phyloP scores from a whole-genome alignment of 2,329 filamentous ascomycete species.

The Cladophialophora chaetospira region DNA sequence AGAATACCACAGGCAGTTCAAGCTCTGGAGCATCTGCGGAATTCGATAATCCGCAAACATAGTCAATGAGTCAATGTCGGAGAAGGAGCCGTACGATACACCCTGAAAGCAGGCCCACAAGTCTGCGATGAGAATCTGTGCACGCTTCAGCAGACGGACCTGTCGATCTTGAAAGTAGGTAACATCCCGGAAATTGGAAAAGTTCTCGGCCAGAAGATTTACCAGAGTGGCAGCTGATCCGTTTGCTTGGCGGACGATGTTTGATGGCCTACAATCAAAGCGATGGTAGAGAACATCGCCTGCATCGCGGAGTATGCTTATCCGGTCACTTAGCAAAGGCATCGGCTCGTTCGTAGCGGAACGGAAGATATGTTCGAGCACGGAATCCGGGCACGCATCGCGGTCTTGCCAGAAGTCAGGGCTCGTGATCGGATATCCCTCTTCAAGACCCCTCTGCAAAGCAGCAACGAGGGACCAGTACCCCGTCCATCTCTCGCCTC shows the following conservation, averaged over 20 bases:
- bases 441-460: constrained; percentile 82
- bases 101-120: constrained; percentile 95
- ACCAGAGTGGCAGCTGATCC: constrained; percentile 82
- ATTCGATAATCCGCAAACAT: constrained; percentile 99
- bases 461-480: constrained; percentile 94
- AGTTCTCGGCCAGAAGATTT: constrained; percentile 79
- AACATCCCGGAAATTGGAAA: constrained; percentile 77
- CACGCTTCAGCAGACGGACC: constrained; percentile 86
- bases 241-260: constrained; percentile 72
- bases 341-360: constrained; percentile 86
- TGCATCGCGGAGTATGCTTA: constrained; percentile 79
- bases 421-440: constrained; percentile 85
- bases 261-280: constrained; percentile 73
- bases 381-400: constrained; percentile 72
- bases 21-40: constrained; percentile 83
- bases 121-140: constrained; percentile 94
- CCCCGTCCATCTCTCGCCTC: constrained; percentile 80
- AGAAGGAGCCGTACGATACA: constrained; percentile 73
- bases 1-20: constrained; percentile 82
- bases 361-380: constrained; percentile 76
- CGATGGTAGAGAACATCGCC: constrained; percentile 77
- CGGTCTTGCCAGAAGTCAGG: constrained; percentile 83
- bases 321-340: constrained; percentile 75
- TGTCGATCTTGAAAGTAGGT: constrained; percentile 70
- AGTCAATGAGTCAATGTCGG: constrained; percentile 84